Base-by-base conservation (phyloP, 75 land plant genomes). In the Cryptomeria japonica region DNA sequence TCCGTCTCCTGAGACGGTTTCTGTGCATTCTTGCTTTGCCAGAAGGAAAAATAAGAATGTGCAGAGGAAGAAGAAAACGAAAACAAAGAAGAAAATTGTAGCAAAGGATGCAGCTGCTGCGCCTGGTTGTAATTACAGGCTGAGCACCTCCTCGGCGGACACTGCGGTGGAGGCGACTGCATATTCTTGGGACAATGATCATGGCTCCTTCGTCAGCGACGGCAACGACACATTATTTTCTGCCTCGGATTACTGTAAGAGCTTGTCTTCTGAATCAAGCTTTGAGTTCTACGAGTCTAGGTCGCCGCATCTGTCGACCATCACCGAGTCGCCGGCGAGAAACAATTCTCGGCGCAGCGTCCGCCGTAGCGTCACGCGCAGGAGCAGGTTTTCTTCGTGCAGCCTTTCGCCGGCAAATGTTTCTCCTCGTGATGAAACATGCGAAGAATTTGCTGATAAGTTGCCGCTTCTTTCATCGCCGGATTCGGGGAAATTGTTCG, bases 241-340 rank as follows among this genome's bases (percentile, higher is more conserved):
- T 44, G 84, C 84, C 22, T 82, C 84, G 14, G 84, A 82, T n/a
- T n/a, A 46, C 13, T 79, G 82, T 42, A 82, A 82, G 34, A 82
- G 84, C 53, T 46, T 82, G n/a, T 82, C 84, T 1, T 82, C 84
- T 22, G 84, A 82, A 82, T 82, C 84, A n/a, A 82, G 84, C 51
- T 42, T 82, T 13, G 84, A 82, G 15, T 82, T 44, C 53, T 82
- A 82, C 51, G 84, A 82, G 31, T 28, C 84, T n/a, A 34, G 84
- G 3, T 44, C 77, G 0, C 77, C 77, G 77, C 77, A 75, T 34
- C 77, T 82, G 12, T 82, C 84, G 15, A 82, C 84, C 0, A 82
- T 82, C 84, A n/a, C 25, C 84, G 84, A 82, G 44, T 38, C n/a
- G 32, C 49, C 84, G 84, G 28, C 31, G 84, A 39, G 44, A n/a